phyloP scores from a whole-genome alignment of 306 rosid genomes.

The Dicorynia guianensis region DNA sequence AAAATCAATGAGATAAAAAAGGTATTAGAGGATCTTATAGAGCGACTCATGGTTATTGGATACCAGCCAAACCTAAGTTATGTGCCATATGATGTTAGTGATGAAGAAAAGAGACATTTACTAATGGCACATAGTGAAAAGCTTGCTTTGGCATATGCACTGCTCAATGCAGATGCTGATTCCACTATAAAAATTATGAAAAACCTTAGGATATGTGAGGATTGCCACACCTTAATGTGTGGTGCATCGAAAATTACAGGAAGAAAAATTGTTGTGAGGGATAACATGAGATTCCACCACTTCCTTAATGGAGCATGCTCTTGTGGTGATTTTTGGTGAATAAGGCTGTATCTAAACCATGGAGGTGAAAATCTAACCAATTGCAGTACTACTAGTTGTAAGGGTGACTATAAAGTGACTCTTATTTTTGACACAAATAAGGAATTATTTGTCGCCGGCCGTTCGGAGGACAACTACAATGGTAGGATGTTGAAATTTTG shows the following conservation, averaged over 20 bases:
- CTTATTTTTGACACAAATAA: slow-evolving; percentile 2
- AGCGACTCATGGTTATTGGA: slow-evolving; percentile 60
- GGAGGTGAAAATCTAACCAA: slow-evolving; percentile 10
- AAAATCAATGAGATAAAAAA: slow-evolving; percentile 56
- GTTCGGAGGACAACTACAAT: background rate
- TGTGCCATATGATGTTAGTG: slow-evolving; percentile 61
- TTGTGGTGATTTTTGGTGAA: slow-evolving; percentile 82
- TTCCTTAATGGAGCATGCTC: slow-evolving; percentile 75
- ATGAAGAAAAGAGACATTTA: slow-evolving; percentile 60
- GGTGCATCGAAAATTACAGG: slow-evolving; percentile 64
- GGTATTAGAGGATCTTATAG: slow-evolving; percentile 66
- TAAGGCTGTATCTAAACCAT: slow-evolving; percentile 5
- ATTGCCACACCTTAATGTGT: slow-evolving; percentile 80
- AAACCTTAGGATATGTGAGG: slow-evolving; percentile 85
- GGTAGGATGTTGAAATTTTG: slow-evolving; percentile 18
- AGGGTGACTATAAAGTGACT: slow-evolving; percentile 14
- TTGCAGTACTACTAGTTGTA: slow-evolving; percentile 7
- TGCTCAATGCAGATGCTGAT: slow-evolving; percentile 58
- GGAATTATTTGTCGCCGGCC: background rate
- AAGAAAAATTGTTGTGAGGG: slow-evolving; percentile 80
- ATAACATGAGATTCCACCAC: slow-evolving; percentile 82
- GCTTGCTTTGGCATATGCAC: slow-evolving; percentile 75
- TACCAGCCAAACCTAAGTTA: slow-evolving; percentile 66
- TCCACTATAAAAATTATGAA: slow-evolving; percentile 78
- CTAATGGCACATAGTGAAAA: slow-evolving; percentile 81